Percentiles rank a stretch among this genome's conserved stretches.
Conservation (phyloP, 306 rosid species). For the Oemleria cerasiformis region DNA sequence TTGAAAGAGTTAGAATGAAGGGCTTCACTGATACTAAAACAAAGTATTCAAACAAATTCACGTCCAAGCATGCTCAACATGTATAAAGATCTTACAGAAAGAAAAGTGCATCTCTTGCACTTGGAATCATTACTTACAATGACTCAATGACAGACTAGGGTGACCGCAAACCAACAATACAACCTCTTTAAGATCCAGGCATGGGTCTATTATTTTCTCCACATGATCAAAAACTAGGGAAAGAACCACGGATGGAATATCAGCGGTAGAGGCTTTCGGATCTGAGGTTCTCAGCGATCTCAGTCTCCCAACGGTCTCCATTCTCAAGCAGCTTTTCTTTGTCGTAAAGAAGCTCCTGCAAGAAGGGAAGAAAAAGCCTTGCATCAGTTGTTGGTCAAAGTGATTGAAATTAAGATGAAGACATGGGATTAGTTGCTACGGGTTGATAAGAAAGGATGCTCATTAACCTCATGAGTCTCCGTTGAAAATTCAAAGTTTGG, state of each 20-base stretch:
- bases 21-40: background rate
- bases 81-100: slow-evolving; percentile 1
- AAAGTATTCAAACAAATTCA: background rate
- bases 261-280: slow-evolving; percentile 97
- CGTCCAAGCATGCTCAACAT: background rate
- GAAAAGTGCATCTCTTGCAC: background rate
- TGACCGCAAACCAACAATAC: slow-evolving; percentile 4
- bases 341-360: slow-evolving; percentile 97
- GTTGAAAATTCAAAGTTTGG: slow-evolving; percentile 95
- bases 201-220: slow-evolving; percentile 34
- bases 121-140: slow-evolving; percentile 12
- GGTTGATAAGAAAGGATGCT: slow-evolving; percentile 13
- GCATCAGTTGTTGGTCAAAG: slow-evolving; percentile 1
- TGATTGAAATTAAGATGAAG: background rate
- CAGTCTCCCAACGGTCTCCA: slow-evolving; percentile 99
- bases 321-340: slow-evolving; percentile 97
- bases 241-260: slow-evolving; percentile 23
- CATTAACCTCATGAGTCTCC: slow-evolving; percentile 91
- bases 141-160: background rate
- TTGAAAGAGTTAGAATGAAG: background rate
- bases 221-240: slow-evolving; percentile 13
- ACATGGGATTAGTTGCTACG: background rate
- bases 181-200: slow-evolving; percentile 21
- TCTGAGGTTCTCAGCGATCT: slow-evolving; percentile 95
- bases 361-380: slow-evolving; percentile 6